Evolutionary conservation across 768 basidiomycete species (phyloP), one percentile per base, ranked within the genome.

Genomic region (Pleurotus djamor): DNA sequence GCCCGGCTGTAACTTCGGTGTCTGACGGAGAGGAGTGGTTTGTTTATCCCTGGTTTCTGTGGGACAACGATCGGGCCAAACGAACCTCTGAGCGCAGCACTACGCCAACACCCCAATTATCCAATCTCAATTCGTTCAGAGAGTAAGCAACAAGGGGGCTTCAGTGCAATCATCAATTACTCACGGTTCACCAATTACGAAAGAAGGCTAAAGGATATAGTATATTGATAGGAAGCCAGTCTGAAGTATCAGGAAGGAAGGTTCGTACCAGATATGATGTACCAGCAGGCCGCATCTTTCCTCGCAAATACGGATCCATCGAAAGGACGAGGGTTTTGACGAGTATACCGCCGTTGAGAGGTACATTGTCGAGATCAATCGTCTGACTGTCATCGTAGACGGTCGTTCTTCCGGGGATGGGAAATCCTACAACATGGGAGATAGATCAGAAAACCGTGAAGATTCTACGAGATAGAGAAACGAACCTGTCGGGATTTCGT

Each of bases 261-360:
- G 32, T 2, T 49, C 68, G 21, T 41, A 41, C 38, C 38, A 41
- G 69, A 0, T 68, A 71, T 21, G 68, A 41, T 17, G 64, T 49
- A 1, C 63, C 60, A 1, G 65, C 44, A 12, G 61, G 62, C 5
- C 73, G 63, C 81, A 81, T 79, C 44, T 65, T 61, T 6, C 71
- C 70, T 14, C 76, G 61, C 60, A 80, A 32, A 61, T 78, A 80
- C 0, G 81, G 81, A 52, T 83, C 83, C 43, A 83, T 65, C 13
- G 76, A 77, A 13, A 83, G 62, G 4, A 72, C 69, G 10, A 83
- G 68, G 0, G 73, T 76, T 67, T 81, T 83, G 60, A 80, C 60
- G 32, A 83, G 64, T 50, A 78, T 62, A 0, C 76, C 76, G 0
- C 77, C 75, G 33, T 77, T 65, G 50, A 79, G 65, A 0, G 69